A percentile compares a stretch with the other conserved stretches of the same genome.
Evolutionary conservation across 345 rosid genomes (phyloP).

Genomic region (Bruguiera gymnorhiza): DNA sequence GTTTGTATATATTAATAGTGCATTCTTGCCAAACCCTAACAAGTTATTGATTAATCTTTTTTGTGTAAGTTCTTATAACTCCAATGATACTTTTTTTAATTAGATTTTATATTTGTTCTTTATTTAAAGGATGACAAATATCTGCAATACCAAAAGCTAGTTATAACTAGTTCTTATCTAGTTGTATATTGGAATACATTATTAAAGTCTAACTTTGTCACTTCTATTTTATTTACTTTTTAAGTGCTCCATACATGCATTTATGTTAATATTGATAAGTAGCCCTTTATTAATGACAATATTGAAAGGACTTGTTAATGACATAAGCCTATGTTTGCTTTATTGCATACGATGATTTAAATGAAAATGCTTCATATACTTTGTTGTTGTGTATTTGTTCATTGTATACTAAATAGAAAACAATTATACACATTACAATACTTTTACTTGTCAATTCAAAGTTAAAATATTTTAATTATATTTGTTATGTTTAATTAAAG

Average conservation of each 20-base stretch:
- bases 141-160: background rate
- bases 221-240: background rate
- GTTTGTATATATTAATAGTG: conserved; percentile 86
- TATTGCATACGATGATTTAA: too few species aligned
- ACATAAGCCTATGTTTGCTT: background rate
- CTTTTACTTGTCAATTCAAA: too few species aligned
- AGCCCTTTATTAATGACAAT: background rate
- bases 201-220: background rate
- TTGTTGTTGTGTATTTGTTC: background rate
- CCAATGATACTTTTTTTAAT: background rate
- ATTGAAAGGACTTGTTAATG: background rate
- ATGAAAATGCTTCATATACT: background rate
- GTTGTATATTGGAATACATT: background rate
- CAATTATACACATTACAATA: too few species aligned
- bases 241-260: background rate
- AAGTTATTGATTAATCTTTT: conserved; percentile 70
- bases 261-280: background rate
- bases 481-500: too few species aligned
- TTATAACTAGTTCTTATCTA: background rate
- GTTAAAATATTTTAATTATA: too few species aligned
- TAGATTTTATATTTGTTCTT: background rate
- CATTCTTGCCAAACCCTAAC: conserved; percentile 88
- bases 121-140: background rate
- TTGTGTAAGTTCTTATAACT: conserved; percentile 43
- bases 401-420: too few species aligned